phyloP scores from a whole-genome alignment of 1,139 yeast species.

The Kodamaea ohmeri region DNA sequence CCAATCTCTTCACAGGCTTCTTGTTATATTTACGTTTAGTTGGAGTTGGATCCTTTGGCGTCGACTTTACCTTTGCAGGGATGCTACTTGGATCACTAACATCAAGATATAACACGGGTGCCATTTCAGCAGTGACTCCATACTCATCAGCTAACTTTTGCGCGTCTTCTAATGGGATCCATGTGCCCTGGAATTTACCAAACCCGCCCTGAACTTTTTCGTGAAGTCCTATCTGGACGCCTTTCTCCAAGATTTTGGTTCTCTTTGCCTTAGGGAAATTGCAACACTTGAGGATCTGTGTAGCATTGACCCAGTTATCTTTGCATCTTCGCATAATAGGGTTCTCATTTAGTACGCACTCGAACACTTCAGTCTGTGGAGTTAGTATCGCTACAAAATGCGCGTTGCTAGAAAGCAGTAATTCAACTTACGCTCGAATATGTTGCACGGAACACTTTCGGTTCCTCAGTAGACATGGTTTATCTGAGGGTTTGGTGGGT shows the following conservation, averaged over 20 bases:
- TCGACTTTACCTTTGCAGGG: constrained; percentile 46
- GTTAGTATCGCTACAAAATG: constrained; percentile 9
- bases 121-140: constrained; percentile 52
- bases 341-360: constrained; percentile 73
- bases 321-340: constrained; percentile 90
- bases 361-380: constrained; percentile 63
- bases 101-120: constrained; percentile 52
- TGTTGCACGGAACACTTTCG: constrained; percentile 20
- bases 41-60: constrained; percentile 43
- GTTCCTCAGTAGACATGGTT: constrained; percentile 13
- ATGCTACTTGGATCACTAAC: constrained; percentile 47
- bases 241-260: constrained; percentile 87
- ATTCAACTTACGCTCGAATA: constrained; percentile 22
- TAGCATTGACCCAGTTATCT: constrained; percentile 98
- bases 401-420: no score
- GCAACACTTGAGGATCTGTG: constrained; percentile 92
- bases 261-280: constrained; percentile 92
- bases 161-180: constrained; percentile 80
- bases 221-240: constrained; percentile 81
- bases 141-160: constrained; percentile 52
- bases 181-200: constrained; percentile 96
- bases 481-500: neutral
- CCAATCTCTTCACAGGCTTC: constrained; percentile 30
- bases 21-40: constrained; percentile 45
- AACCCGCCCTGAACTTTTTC: constrained; percentile 97